A percentile compares a stretch with the other conserved stretches of the same genome.
phyloP scores from a whole-genome alignment of 306 rosid species.

The Lotus japonicus region DNA sequence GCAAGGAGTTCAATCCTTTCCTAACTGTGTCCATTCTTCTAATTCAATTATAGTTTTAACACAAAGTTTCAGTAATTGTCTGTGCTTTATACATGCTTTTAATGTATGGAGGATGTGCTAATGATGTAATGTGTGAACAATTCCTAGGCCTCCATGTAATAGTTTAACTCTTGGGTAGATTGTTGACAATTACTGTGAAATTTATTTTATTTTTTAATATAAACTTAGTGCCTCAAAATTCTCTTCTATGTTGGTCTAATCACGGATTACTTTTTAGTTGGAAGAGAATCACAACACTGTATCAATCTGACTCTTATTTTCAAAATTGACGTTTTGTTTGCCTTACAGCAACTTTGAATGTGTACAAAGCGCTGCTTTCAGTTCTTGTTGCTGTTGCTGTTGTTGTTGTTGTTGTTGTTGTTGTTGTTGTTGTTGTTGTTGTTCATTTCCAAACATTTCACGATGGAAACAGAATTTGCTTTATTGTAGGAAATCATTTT shows the following conservation, averaged over 20 bases:
- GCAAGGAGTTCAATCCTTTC: no score
- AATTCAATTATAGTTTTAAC: not conserved
- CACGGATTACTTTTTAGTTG: constrained; percentile 2
- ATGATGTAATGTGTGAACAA: not conserved
- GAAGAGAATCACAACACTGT: not conserved
- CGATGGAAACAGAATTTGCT: constrained; percentile 10
- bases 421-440: not conserved
- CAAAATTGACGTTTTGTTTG: not conserved
- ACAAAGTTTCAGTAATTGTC: no score
- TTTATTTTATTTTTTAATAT: not conserved
- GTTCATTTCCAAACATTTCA: constrained; percentile 13
- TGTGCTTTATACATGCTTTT: not conserved
- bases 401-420: not conserved
- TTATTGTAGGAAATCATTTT: constrained; percentile 57
- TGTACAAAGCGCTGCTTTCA: not conserved
- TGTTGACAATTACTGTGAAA: not conserved
- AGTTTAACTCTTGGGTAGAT: not conserved
- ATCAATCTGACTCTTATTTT: not conserved
- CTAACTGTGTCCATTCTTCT: not conserved
- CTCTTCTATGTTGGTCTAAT: not conserved
- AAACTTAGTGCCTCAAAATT: not conserved
- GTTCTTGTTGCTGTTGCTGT: not conserved
- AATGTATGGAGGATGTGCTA: not conserved
- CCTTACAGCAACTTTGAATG: not conserved
- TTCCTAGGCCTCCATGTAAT: not conserved